Evolutionary conservation across 345 rosid genomes (phyloP).

Genomic region (Melaleuca quinquenervia): DNA sequence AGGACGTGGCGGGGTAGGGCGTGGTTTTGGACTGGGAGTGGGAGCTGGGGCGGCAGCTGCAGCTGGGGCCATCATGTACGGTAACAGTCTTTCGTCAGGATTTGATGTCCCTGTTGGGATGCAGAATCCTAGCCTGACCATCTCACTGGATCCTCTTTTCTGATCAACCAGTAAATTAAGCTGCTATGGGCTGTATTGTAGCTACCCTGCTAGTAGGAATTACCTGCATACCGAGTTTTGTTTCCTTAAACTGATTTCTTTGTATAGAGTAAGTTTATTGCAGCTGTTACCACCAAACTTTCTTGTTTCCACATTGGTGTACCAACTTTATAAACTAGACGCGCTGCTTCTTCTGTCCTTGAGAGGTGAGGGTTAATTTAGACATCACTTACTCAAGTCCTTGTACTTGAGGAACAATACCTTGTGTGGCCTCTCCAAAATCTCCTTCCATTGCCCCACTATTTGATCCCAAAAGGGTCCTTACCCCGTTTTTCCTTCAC

Average conservation of each 20-base stretch:
- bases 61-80: not conserved
- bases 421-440: not conserved
- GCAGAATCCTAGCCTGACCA: not conserved
- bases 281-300: not conserved
- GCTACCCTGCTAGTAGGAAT: not conserved
- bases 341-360: not conserved
- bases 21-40: not conserved
- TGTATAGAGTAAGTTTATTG: not conserved
- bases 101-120: not conserved
- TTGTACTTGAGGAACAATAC: not conserved
- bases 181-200: not conserved
- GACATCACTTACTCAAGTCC: not conserved
- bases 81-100: not conserved
- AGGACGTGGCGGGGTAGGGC: not conserved
- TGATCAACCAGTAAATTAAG: not conserved
- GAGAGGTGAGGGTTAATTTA: not conserved
- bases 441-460: not conserved
- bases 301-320: not conserved
- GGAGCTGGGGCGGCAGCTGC: slow-evolving; percentile 2
- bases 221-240: not conserved
- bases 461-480: not conserved
- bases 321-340: not conserved
- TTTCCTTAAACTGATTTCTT: not conserved
- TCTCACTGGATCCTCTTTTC: slow-evolving; percentile 5
- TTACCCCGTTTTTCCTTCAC: not conserved